These are phyloP conservation scores for Ceratobasidium sp. DNA, from an alignment of 1,284 basidiomycete species.

Conservation along the genomic window DNA sequence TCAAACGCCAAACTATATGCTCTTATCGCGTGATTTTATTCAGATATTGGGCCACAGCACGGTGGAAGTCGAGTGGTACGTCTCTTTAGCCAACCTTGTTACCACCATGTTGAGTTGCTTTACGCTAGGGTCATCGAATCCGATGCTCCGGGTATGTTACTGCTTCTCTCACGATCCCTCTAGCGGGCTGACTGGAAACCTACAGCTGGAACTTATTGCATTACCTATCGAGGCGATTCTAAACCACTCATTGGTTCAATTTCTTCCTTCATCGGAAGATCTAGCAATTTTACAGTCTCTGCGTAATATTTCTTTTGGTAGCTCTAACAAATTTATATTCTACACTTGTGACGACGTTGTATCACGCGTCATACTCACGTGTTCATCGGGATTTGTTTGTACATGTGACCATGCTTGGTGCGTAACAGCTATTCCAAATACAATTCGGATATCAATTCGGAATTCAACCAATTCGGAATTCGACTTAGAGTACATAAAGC, in stretches of 20 bases:
- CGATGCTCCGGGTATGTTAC: constrained; percentile 67
- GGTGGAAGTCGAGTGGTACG: constrained; percentile 47
- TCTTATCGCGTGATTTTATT: background rate
- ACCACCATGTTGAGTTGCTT: constrained; percentile 9
- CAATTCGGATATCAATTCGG: constrained; percentile 45
- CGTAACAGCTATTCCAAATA: constrained; percentile 31
- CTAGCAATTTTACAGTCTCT: constrained; percentile 72
- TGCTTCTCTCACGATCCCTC: constrained; percentile 20
- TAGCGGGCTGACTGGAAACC: background rate
- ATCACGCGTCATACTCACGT: background rate
- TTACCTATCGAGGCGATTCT: constrained; percentile 80
- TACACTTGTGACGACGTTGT: background rate
- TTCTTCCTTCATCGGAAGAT: constrained; percentile 72
- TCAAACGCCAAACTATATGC: background rate
- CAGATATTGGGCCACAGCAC: constrained; percentile 46
- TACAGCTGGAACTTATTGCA: constrained; percentile 66
- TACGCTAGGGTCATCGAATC: constrained; percentile 75
- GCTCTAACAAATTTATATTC: background rate
- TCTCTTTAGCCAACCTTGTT: background rate
- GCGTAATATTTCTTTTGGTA: background rate
- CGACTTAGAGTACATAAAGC: constrained; percentile 29
- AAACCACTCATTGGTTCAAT: constrained; percentile 74
- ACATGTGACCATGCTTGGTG: background rate
- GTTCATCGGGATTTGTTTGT: constrained; percentile 29
- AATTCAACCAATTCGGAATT: too few species aligned